Base-by-base conservation (phyloP, 306 rosid species). In the Lathyrus aphaca region DNA sequence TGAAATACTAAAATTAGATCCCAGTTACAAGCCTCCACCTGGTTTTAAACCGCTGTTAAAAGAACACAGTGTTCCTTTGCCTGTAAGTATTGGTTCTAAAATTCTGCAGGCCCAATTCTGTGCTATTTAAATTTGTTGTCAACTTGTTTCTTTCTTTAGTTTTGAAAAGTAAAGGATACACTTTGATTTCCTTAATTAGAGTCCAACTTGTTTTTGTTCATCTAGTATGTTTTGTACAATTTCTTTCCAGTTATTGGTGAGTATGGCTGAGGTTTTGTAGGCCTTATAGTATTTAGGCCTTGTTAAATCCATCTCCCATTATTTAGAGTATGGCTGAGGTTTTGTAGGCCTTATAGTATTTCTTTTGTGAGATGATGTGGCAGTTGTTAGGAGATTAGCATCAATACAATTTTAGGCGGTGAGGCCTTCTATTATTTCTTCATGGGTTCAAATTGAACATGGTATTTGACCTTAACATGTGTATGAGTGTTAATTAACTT, bases 11-110 rank as follows among this genome's bases (percentile, higher is more conserved):
- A 86, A 85, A 80, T 60, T 90, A 64, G 95, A 94, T 84, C 97
- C 97, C 78, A 88, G 81, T 81, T 94, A 82, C 87, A 87, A 84
- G 79, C 88, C 89, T 78, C 99, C 97, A 16, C 68, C 88, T 71
- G 92, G 87, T 81, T 94, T 82, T 74, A 91, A 82, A 71, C 99
- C 92, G 0, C 77, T 91, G 85, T 71, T 94, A 74, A 94, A 88
- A 76, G 97, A 91, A 83, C 87, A 83, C 73, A 81, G 49, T 5
- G 75, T 88, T 68, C 85, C 86, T 69, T 81, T 91, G 74, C 97
- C 96, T 75, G 97, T 94, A 86, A 88, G 99, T 83, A 74, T 70
- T 39, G 53, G 45, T 59, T 82, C 75, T 68, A 45, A 70, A 69
- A 57, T 57, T 73, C 44, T 63, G 48, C 69, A 17, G 32, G 42